Percentiles rank a stretch among this genome's conserved stretches.
Conservation (phyloP, 2,329 filamentous ascomycete species). For the Alternaria dauci region DNA sequence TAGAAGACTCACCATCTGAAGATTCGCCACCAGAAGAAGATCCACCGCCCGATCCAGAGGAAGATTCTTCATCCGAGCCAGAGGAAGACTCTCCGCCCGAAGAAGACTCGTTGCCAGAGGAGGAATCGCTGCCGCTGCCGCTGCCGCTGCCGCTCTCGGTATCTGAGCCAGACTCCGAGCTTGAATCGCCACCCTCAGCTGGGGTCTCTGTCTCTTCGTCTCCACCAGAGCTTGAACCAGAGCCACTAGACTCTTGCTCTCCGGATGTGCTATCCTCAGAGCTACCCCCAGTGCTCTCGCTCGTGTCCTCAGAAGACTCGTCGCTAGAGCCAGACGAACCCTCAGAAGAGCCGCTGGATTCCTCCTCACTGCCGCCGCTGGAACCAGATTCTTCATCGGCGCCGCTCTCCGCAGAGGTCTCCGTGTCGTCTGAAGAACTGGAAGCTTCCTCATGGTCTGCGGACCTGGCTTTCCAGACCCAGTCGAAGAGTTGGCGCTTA, state of each 20-base stretch:
- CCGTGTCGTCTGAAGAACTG: not conserved
- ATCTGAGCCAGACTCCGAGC: not conserved
- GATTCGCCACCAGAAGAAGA: not conserved
- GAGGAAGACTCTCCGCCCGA: not conserved
- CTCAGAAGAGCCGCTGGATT: not conserved
- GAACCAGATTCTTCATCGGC: not conserved
- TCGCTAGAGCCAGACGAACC: not conserved
- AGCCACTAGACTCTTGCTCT: not conserved
- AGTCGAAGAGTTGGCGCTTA: not conserved
- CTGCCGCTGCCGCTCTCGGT: not conserved
- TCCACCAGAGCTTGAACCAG: slow-evolving; percentile 6
- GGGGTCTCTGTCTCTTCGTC: not conserved
- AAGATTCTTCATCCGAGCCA: not conserved
- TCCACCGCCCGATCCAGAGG: not conserved
- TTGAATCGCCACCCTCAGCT: not conserved
- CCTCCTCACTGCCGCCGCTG: not conserved
- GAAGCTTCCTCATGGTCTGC: not conserved
- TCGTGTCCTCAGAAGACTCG: not conserved
- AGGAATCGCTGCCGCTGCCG: not conserved
- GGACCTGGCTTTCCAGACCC: not conserved
- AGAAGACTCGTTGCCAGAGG: not conserved
- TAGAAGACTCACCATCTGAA: not conserved
- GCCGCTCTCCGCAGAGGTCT: not conserved
- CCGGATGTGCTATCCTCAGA: not conserved
- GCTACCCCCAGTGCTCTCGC: not conserved